Percentiles rank a stretch among this genome's conserved stretches.
Conservation (phyloP, 805 yeast genomes). For the Yamadazyma nakazawae region DNA sequence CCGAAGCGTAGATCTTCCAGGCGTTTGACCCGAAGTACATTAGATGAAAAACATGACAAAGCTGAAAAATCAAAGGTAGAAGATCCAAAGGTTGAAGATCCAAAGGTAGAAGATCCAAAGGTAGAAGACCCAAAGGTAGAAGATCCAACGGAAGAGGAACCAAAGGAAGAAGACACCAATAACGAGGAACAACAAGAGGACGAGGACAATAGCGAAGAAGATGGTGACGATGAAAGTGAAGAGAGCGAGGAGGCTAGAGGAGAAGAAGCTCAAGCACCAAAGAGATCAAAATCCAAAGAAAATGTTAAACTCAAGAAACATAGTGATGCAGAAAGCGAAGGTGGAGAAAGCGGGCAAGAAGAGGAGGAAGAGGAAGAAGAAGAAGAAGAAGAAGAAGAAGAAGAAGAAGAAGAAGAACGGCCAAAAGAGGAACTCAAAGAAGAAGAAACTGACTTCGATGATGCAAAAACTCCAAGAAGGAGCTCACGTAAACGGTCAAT, state of each 20-base stretch:
- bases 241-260: background rate
- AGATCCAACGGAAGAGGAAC: background rate
- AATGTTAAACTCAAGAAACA: background rate
- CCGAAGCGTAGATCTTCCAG: constrained; percentile 2
- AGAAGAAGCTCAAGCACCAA: constrained; percentile 1
- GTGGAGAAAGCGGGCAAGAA: constrained; percentile 14
- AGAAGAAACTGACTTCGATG: constrained; percentile 5
- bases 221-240: background rate
- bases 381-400: constrained; percentile 6
- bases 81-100: constrained; percentile 1
- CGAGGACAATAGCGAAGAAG: constrained; percentile 1
- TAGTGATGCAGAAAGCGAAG: constrained; percentile 3
- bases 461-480: constrained; percentile 9
- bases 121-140: background rate
- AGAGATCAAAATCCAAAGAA: background rate
- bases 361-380: background rate
- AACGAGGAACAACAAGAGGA: no score
- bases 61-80: background rate
- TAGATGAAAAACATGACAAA: constrained; percentile 1
- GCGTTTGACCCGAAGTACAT: background rate
- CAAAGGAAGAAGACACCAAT: no score
- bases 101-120: background rate
- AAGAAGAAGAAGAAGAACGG: constrained; percentile 4
- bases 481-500: constrained; percentile 13
- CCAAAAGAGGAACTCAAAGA: constrained; percentile 6